These are phyloP conservation scores for Biancaea sappan DNA, from an alignment of 306 rosid genomes.

Conservation along the genomic window DNA sequence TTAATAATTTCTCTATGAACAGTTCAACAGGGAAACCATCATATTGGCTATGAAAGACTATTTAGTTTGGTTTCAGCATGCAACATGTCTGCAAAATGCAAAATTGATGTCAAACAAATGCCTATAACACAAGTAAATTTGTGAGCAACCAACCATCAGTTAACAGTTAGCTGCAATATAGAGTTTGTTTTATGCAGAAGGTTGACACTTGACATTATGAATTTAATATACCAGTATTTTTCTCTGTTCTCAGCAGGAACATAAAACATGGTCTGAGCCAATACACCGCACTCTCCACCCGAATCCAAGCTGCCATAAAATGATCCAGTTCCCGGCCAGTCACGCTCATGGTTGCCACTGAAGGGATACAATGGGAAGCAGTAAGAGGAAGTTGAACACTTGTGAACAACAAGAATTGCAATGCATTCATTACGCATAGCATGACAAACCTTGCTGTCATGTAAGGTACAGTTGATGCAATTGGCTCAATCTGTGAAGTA, in stretches of 20 bases:
- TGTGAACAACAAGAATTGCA: background rate
- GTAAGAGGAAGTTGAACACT: slow-evolving; percentile 30
- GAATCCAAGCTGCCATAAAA: slow-evolving; percentile 83
- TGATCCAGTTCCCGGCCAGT: slow-evolving; percentile 91
- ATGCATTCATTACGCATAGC: background rate
- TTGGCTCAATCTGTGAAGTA: slow-evolving; percentile 91
- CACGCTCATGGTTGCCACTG: slow-evolving; percentile 98
- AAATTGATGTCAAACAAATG: slow-evolving; percentile 30
- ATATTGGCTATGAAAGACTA: background rate
- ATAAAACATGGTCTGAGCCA: slow-evolving; percentile 83
- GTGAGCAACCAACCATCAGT: slow-evolving; percentile 11
- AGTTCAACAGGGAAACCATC: background rate
- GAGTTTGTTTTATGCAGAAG: slow-evolving; percentile 12
- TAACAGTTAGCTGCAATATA: background rate
- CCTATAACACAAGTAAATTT: slow-evolving; percentile 12
- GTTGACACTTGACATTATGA: slow-evolving; percentile 18
- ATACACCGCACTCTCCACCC: slow-evolving; percentile 96
- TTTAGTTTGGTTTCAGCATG: slow-evolving; percentile 7
- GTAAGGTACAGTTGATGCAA: slow-evolving; percentile 88
- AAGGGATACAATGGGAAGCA: slow-evolving; percentile 31
- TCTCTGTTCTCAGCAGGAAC: slow-evolving; percentile 90
- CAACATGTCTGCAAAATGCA: slow-evolving; percentile 5
- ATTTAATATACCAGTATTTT: slow-evolving; percentile 67
- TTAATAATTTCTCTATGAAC: too few species aligned
- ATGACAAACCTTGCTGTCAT: slow-evolving; percentile 80